Base-by-base conservation (phyloP, 495 filamentous ascomycete species). In the Beverwykella pulmonaria region DNA sequence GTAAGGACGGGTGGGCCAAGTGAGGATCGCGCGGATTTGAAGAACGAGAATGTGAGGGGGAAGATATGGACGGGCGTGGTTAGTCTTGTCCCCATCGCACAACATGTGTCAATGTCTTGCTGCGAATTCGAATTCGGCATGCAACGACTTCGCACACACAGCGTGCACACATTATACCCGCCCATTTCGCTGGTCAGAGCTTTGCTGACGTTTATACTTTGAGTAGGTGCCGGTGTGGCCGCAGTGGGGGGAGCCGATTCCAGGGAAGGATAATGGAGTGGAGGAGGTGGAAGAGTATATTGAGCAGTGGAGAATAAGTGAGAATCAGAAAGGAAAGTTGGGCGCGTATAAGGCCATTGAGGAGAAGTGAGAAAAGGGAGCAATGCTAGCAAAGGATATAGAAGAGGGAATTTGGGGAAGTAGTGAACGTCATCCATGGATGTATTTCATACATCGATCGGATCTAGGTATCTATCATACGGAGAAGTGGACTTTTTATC, bases 1-100 rank as follows among this genome's bases (percentile, higher is more conserved):
- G 79, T 93, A 39, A 78, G 91, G 1, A 79, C 76, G 17, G 92
- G 91, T 0, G 79, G 77, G 36, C 88, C 91, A 0, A 79, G 80
- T 8, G 92, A 96, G 70, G 89, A 91, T 59, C 82, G 77, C 54
- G 86, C 80, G 53, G 92, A 97, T 75, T 71, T 79, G 55, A 82
- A 83, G 32, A 80, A 90, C 59, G 79, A 80, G 19, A 84, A 82
- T 32, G 59, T 95, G 44, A 79, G 79, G n/a, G 76, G 74, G n/a
- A 78, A 79, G 30, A 84, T 90, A 9, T 96, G 91, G 92, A 90
- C 89, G 0, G 92, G 92, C 0, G 91, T 94, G 15, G 81, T n/a
- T n/a, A n/a, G n/a, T n/a, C n/a, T n/a, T n/a, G n/a, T n/a, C n/a
- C n/a, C n/a, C n/a, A n/a, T n/a, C n/a, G n/a, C n/a, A n/a, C n/a